Evolutionary conservation across 495 filamentous ascomycete species (phyloP), one percentile per base, ranked within the genome.

Genomic region (Tuber microsphaerosporum): DNA sequence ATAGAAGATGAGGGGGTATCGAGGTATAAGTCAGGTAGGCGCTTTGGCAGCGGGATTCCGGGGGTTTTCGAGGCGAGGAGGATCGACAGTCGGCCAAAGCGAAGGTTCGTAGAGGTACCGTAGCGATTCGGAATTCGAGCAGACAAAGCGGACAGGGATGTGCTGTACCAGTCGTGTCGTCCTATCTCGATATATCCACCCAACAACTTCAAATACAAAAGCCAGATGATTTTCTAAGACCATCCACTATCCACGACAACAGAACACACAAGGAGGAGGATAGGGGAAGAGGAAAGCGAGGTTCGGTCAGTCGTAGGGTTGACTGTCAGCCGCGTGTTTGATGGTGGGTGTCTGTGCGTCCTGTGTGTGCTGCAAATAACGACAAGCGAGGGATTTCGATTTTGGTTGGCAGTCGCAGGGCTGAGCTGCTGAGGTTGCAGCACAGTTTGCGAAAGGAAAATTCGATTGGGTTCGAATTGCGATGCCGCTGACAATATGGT

Each of bases 91-190:
- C 75, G 77, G 42, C 72, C 56, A 71, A 79, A 79, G 70, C 42
- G 73, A 75, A 75, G 73, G 73, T 79, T 73, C 77, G 61, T 51
- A 44, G 70, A 61, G 26, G 56, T 34, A 72, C 72, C 78, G 72
- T 65, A 76, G 76, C 73, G 72, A 79, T 79, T 79, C 72, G 72
- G 72, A 79, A 68, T 77, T 73, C 61, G 74, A 68, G 34, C 74
- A 75, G 74, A 76, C 73, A 73, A 75, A 79, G 70, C 56, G 26
- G 26, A 34, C 77, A 79, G 76, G 77, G 77, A 79, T 79, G 77
- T 73, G 77, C 77, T 79, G 77, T 79, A 79, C 76, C 70, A 79
- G 77, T 79, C 77, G 77, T 79, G 77, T 79, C 76, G 76, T 73
- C 77, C 77, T 79, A 79, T 79, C 77, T 79, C 65, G 73, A 79